phyloP scores from a whole-genome alignment of 306 rosid species.

The Vigna mungo region DNA sequence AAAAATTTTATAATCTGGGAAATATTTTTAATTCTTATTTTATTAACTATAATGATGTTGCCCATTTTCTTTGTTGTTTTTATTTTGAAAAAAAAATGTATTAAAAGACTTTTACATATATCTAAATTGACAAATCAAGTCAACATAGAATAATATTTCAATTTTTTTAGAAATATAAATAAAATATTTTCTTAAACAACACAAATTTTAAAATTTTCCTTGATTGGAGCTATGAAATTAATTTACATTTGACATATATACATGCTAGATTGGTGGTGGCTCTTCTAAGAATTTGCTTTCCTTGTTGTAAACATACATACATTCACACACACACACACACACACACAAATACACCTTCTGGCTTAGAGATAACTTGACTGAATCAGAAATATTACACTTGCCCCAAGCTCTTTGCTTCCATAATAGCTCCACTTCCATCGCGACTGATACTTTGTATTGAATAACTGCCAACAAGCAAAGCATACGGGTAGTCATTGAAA shows the following conservation, averaged over 20 bases:
- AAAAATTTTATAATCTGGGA: not conserved
- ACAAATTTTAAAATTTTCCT: not conserved
- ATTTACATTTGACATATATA: not conserved
- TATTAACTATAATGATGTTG: not conserved
- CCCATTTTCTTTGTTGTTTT: not conserved
- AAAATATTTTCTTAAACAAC: not conserved
- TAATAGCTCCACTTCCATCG: slow-evolving; percentile 70
- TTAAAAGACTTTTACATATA: not conserved
- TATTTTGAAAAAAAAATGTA: not conserved
- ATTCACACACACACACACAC: no score
- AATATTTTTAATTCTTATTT: not conserved
- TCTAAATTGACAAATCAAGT: not conserved
- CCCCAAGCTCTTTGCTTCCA: slow-evolving; percentile 92
- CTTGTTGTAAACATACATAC: not conserved
- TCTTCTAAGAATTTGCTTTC: no score
- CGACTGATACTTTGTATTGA: no score
- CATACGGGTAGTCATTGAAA: slow-evolving; percentile 7
- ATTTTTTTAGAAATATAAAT: no score
- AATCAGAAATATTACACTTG: not conserved
- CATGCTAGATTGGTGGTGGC: no score
- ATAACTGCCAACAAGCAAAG: no score
- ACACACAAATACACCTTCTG: no score
- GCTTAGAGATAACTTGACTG: no score
- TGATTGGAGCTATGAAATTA: not conserved
- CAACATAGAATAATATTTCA: no score